Conservation (phyloP, 768 basidiomycete genomes). For the Coprinopsis marcescibilis region DNA sequence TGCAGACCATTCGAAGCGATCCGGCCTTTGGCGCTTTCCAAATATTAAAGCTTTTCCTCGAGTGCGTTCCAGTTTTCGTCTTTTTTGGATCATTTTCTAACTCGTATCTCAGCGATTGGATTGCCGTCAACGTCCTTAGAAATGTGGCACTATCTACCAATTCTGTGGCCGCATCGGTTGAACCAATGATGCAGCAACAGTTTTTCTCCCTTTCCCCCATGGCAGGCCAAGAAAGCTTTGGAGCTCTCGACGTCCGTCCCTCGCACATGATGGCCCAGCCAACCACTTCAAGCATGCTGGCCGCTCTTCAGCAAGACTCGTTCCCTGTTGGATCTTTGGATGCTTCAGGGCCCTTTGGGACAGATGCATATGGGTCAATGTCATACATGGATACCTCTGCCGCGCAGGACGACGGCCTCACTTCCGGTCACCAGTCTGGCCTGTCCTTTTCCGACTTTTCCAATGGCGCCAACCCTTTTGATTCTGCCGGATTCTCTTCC, state of each 20-base stretch:
- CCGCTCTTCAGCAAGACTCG: constrained; percentile 73
- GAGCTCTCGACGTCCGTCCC: constrained; percentile 56
- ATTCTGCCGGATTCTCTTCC: constrained; percentile 47
- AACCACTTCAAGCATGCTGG: constrained; percentile 87
- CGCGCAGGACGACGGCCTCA: constrained; percentile 58
- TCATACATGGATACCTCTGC: constrained; percentile 73
- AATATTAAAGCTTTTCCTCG: constrained; percentile 85
- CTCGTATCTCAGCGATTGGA: constrained; percentile 66
- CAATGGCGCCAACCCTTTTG: constrained; percentile 57
- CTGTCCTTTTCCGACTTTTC: constrained; percentile 70
- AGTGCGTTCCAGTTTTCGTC: constrained; percentile 52
- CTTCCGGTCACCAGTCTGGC: constrained; percentile 52
- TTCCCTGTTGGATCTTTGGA: constrained; percentile 66
- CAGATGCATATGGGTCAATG: constrained; percentile 65
- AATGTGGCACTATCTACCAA: constrained; percentile 86
- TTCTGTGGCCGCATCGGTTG: constrained; percentile 87
- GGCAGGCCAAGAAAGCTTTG: constrained; percentile 80
- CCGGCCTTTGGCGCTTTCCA: constrained; percentile 92
- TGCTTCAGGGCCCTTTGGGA: constrained; percentile 54
- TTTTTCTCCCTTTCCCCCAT: constrained; percentile 86
- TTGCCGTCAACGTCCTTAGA: constrained; percentile 81
- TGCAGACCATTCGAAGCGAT: constrained; percentile 84
- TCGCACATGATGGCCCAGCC: constrained; percentile 68
- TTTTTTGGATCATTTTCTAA: constrained; percentile 1
- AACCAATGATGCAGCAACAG: constrained; percentile 87